A percentile compares a stretch with the other conserved stretches of the same genome.
Conservation (phyloP, 768 basidiomycete species). For the Amanita rimosa region DNA sequence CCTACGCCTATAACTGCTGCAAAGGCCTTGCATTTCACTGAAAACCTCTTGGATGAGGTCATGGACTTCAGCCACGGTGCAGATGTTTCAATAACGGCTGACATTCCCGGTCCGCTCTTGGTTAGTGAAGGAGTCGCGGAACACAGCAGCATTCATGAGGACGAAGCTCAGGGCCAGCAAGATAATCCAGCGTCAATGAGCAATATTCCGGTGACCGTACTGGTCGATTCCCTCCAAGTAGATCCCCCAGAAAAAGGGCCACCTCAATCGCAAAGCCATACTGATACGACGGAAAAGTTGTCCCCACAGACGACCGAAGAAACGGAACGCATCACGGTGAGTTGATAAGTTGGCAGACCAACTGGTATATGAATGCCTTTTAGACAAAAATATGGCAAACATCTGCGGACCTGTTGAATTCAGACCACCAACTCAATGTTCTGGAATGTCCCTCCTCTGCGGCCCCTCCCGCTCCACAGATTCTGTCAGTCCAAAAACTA, state of each 20-base stretch:
- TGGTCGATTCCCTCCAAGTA: neutral
- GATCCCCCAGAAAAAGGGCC: neutral
- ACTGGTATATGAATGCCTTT: neutral
- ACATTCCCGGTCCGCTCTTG: conserved; percentile 9
- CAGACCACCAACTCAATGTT: conserved; percentile 31
- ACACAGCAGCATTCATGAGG: neutral
- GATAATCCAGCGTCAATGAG: no score
- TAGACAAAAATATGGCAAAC: conserved; percentile 64
- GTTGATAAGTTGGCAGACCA: conserved; percentile 14
- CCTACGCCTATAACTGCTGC: neutral
- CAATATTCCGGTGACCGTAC: no score
- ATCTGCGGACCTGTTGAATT: conserved; percentile 52
- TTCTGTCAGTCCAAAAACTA: conserved; percentile 34
- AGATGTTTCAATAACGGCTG: conserved; percentile 32
- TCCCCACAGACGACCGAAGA: conserved; percentile 43
- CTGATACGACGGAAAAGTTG: no score
- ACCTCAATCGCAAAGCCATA: no score
- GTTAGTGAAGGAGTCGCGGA: neutral
- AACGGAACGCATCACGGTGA: conserved; percentile 53
- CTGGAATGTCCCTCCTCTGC: conserved; percentile 12
- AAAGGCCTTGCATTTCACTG: conserved; percentile 42
- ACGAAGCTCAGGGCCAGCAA: neutral
- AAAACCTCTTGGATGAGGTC: conserved; percentile 52
- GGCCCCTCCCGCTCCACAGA: conserved; percentile 45
- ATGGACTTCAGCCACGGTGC: conserved; percentile 45